phyloP scores from a whole-genome alignment of 768 basidiomycete genomes.

The Boletus tomentosulus region DNA sequence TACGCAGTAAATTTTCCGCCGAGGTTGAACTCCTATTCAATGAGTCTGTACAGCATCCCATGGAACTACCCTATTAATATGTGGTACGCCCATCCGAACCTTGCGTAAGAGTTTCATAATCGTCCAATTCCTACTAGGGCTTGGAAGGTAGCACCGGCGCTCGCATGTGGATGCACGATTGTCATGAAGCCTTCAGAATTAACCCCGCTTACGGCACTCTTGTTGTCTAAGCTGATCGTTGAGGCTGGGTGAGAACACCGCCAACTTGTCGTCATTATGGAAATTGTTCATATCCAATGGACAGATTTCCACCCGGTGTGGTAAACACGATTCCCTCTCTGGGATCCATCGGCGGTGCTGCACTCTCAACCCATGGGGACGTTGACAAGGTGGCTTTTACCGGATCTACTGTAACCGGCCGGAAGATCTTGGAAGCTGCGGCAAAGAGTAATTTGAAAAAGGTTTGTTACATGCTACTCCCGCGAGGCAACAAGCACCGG shows the following conservation, averaged over 20 bases:
- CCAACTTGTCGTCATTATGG: slow-evolving; percentile 4
- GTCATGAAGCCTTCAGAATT: slow-evolving; percentile 94
- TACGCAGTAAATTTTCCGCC: slow-evolving; percentile 30
- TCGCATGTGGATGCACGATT: slow-evolving; percentile 88
- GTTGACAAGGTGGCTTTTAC: slow-evolving; percentile 97
- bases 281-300: slow-evolving; percentile 10
- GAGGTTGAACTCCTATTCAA: slow-evolving; percentile 4
- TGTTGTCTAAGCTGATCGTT: slow-evolving; percentile 72
- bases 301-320: slow-evolving; percentile 86
- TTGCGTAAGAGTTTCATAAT: slow-evolving; percentile 1
- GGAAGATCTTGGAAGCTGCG: slow-evolving; percentile 88
- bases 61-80: slow-evolving; percentile 93
- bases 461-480: slow-evolving; percentile 39
- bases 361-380: slow-evolving; percentile 74
- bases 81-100: slow-evolving; percentile 46
- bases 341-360: slow-evolving; percentile 79
- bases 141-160: slow-evolving; percentile 92
- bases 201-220: slow-evolving; percentile 79
- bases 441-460: slow-evolving; percentile 94
- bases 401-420: slow-evolving; percentile 84
- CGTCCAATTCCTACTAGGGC: slow-evolving; percentile 40
- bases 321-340: slow-evolving; percentile 84
- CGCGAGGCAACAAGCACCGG: slow-evolving; percentile 20
- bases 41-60: slow-evolving; percentile 54
- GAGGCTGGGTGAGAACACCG: slow-evolving; percentile 68